These are phyloP conservation scores for Onygena corvina DNA, from an alignment of 2,329 filamentous ascomycete species.

Conservation along the genomic window DNA sequence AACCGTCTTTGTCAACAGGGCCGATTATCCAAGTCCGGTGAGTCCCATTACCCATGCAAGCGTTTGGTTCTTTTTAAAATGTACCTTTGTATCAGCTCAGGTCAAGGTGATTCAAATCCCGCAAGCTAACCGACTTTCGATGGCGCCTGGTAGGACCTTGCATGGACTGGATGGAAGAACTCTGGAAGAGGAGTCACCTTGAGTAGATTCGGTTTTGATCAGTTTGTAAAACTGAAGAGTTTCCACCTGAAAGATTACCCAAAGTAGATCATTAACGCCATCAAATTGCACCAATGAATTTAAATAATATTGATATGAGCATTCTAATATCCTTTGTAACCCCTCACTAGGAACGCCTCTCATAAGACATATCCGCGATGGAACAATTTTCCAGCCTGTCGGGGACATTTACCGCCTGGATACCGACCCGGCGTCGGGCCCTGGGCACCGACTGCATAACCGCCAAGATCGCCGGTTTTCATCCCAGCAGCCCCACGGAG, in stretches of 20 bases:
- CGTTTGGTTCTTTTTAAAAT: conserved; percentile 10
- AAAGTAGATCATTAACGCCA: conserved; percentile 29
- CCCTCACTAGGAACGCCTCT: no score
- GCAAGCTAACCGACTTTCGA: conserved; percentile 17
- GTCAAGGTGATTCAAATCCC: neutral
- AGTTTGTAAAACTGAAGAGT: conserved; percentile 93
- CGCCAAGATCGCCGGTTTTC: neutral
- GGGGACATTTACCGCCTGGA: no score
- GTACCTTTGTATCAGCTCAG: conserved; percentile 3
- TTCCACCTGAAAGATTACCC: conserved; percentile 78
- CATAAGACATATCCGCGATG: neutral
- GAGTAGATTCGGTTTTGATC: conserved; percentile 82
- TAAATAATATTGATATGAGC: neutral
- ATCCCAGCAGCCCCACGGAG: neutral
- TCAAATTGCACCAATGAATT: neutral
- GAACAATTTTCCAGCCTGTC: neutral
- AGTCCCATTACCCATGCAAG: conserved; percentile 30
- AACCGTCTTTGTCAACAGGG: conserved; percentile 91
- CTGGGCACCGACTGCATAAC: neutral
- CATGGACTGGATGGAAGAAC: conserved; percentile 98
- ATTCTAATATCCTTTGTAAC: neutral
- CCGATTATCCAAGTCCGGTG: conserved; percentile 84
- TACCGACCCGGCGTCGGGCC: neutral
- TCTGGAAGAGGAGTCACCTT: conserved; percentile 85
- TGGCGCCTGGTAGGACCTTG: conserved; percentile 60